A percentile compares a stretch with the other conserved stretches of the same genome.
phyloP scores from a whole-genome alignment of 2,329 filamentous ascomycete species.

The Clonostachys chloroleuca region DNA sequence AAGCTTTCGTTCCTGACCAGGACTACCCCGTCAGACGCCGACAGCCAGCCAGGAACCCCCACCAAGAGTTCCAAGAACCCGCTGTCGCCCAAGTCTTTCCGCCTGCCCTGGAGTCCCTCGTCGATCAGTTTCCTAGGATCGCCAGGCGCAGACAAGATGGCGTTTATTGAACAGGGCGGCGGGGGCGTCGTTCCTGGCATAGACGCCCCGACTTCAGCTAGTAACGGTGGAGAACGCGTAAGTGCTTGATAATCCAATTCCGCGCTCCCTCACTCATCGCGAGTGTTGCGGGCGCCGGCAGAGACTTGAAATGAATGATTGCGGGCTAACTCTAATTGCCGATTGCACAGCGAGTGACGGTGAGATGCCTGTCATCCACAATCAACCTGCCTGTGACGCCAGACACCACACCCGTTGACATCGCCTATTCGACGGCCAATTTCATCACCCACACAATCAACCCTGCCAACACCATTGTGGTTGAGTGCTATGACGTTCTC shows the following conservation, averaged over 20 bases:
- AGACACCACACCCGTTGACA: conserved; percentile 69
- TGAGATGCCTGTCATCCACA: conserved; percentile 67
- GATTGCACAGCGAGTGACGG: conserved; percentile 54
- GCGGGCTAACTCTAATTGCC: conserved; percentile 3
- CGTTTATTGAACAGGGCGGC: conserved; percentile 37
- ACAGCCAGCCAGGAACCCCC: conserved; percentile 3
- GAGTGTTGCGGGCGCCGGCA: too few relatives aligned
- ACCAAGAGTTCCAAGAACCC: conserved; percentile 17
- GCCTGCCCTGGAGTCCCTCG: conserved; percentile 13
- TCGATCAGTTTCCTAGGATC: neutral
- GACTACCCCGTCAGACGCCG: conserved; percentile 13
- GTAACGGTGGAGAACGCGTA: conserved; percentile 75
- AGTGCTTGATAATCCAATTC: conserved; percentile 20
- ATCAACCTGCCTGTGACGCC: conserved; percentile 69
- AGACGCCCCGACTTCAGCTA: conserved; percentile 76
- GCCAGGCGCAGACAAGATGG: conserved; percentile 14
- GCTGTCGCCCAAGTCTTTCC: conserved; percentile 8
- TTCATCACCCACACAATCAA: conserved; percentile 61
- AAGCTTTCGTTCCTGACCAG: conserved; percentile 41
- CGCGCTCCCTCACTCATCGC: too few relatives aligned
- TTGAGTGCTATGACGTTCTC: conserved; percentile 72
- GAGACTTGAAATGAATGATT: neutral
- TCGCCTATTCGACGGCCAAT: conserved; percentile 64
- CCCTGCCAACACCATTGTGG: conserved; percentile 61
- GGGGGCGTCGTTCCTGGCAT: conserved; percentile 45